phyloP scores from a whole-genome alignment of 805 yeast genomes.

The Starmerella cellae region DNA sequence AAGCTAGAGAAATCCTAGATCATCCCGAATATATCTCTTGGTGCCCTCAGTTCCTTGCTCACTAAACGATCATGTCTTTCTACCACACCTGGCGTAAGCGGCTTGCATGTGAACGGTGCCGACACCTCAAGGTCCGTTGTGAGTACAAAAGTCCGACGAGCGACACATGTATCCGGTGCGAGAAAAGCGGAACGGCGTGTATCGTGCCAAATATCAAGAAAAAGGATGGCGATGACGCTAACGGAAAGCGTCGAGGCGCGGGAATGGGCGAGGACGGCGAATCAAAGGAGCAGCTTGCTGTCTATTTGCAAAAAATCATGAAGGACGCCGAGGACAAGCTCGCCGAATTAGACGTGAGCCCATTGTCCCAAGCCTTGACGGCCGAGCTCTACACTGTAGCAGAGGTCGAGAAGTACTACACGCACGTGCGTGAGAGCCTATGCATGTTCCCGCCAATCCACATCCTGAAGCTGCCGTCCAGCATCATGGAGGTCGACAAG shows the following conservation, averaged over 20 bases:
- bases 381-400: constrained; percentile 11
- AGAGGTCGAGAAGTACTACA: constrained; percentile 11
- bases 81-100: constrained; percentile 22
- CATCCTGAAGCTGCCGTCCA: constrained; percentile 4
- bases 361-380: constrained; percentile 13
- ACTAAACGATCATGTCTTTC: no score
- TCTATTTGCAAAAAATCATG: constrained; percentile 16
- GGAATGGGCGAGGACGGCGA: neutral
- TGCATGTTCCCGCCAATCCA: constrained; percentile 7
- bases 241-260: neutral
- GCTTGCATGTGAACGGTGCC: constrained; percentile 23
- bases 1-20: no score
- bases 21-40: no score
- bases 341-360: constrained; percentile 9
- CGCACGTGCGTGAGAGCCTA: constrained; percentile 2
- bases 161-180: constrained; percentile 21
- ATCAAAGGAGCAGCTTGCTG: constrained; percentile 13
- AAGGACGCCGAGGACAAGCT: constrained; percentile 18
- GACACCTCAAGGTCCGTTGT: constrained; percentile 24
- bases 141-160: constrained; percentile 22
- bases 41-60: no score
- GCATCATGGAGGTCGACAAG: constrained; percentile 12
- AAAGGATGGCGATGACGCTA: neutral
- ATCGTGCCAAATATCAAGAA: constrained; percentile 8
- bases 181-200: constrained; percentile 14